Evolutionary conservation across 495 filamentous ascomycete species (phyloP).

Genomic region (Trichoderma reesei): DNA sequence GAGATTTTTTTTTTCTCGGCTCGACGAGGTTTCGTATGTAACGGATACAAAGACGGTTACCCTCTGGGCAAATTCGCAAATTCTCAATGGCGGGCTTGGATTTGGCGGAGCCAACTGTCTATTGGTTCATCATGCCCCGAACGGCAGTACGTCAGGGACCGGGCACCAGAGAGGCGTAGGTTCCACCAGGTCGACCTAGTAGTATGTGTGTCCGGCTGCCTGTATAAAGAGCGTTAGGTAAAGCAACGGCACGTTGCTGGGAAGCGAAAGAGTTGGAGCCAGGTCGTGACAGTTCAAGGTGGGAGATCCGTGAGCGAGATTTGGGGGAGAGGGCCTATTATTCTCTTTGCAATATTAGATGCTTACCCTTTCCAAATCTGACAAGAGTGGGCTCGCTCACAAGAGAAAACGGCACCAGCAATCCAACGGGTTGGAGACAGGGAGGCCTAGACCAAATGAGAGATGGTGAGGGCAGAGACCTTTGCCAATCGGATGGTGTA

Average conservation of each 20-base stretch:
- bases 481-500: background rate
- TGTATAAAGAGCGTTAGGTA: background rate
- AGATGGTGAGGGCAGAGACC: background rate
- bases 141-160: constrained; percentile 4
- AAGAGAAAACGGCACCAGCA: background rate
- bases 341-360: background rate
- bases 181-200: constrained; percentile 1
- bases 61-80: constrained; percentile 6
- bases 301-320: background rate
- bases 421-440: background rate
- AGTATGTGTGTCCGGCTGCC: no score
- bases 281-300: background rate
- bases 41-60: constrained; percentile 1
- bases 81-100: constrained; percentile 8
- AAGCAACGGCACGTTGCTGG: background rate
- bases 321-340: background rate
- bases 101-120: constrained; percentile 4
- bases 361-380: background rate
- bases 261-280: background rate
- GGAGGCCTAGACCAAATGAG: background rate
- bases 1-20: background rate
- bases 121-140: background rate
- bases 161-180: background rate
- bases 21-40: constrained; percentile 1
- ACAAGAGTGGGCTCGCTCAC: background rate